Percentiles rank a stretch among this genome's conserved stretches.
These are phyloP conservation scores for Phytophthora boehmeriae DNA, from an alignment of 352 stramenopile species.

Conservation along the genomic window DNA sequence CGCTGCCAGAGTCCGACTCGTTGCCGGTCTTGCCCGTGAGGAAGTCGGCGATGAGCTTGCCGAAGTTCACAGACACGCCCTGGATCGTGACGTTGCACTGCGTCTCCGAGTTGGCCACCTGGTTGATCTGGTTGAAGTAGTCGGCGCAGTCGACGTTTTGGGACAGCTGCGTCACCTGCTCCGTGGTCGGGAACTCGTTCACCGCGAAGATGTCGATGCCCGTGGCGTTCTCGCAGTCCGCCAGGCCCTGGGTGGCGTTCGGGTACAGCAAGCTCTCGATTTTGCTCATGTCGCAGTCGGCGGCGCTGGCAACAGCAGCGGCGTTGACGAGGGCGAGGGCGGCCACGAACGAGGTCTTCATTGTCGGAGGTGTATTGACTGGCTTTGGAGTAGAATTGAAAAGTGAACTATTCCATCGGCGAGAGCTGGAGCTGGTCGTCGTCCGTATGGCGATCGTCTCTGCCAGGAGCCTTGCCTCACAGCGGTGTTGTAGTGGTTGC, in stretches of 20 bases:
- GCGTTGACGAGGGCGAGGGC: conserved; percentile 24
- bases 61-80: conserved; percentile 52
- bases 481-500: too few relatives aligned
- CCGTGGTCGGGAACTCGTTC: conserved; percentile 49
- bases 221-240: conserved; percentile 43
- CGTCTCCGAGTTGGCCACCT: conserved; percentile 64
- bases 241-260: conserved; percentile 62
- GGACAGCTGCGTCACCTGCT: conserved; percentile 60
- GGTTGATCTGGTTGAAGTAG: conserved; percentile 77
- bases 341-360: conserved; percentile 37
- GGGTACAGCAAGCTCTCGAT: conserved; percentile 62
- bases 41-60: conserved; percentile 55
- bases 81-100: conserved; percentile 61
- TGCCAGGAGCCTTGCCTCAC: background rate
- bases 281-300: conserved; percentile 54
- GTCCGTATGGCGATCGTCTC: background rate
- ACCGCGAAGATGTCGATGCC: conserved; percentile 65
- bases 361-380: conserved; percentile 9
- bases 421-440: too few relatives aligned
- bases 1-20: conserved; percentile 50
- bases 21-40: conserved; percentile 72
- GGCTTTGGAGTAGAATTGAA: conserved; percentile 20
- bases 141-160: conserved; percentile 63
- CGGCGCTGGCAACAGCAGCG: conserved; percentile 30
- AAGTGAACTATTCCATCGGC: conserved; percentile 9